phyloP scores from a whole-genome alignment of 2,329 filamentous ascomycete species.

The Elsinoe fawcettii region DNA sequence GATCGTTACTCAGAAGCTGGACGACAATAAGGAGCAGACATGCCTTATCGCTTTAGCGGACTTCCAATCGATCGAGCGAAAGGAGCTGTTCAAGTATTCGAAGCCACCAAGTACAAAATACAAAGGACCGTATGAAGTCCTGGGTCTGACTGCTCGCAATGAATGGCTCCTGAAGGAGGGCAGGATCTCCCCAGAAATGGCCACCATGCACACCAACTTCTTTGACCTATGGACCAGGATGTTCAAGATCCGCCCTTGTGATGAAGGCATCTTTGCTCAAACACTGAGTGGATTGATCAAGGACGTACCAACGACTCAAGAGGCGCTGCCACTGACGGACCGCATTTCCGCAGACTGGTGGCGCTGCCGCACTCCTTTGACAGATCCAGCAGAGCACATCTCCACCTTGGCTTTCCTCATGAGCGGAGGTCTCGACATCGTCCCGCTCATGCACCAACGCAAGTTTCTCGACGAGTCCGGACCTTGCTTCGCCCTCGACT shows the following conservation, averaged over 20 bases:
- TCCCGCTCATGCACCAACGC: constrained; percentile 38
- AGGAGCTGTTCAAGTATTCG: constrained; percentile 33
- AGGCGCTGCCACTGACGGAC: constrained; percentile 32
- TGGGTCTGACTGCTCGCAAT: constrained; percentile 17
- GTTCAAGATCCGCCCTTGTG: constrained; percentile 33
- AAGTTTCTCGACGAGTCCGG: constrained; percentile 38
- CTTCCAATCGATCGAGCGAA: constrained; percentile 39
- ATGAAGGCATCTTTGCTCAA: constrained; percentile 38
- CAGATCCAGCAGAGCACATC: constrained; percentile 28
- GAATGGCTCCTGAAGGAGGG: constrained; percentile 23
- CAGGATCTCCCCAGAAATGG: constrained; percentile 22
- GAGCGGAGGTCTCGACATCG: constrained; percentile 39
- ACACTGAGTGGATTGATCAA: constrained; percentile 39
- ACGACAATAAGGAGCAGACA: constrained; percentile 31
- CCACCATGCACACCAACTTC: constrained; percentile 20
- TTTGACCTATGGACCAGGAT: constrained; percentile 28
- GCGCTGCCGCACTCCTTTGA: constrained; percentile 23
- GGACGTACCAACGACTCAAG: constrained; percentile 29
- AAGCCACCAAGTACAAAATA: constrained; percentile 31
- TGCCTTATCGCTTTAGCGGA: constrained; percentile 41
- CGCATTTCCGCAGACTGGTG: constrained; percentile 40
- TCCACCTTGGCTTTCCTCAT: constrained; percentile 38
- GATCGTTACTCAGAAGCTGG: constrained; percentile 36
- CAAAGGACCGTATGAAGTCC: constrained; percentile 24
- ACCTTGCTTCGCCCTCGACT: constrained; percentile 44